Percentiles rank a stretch among this genome's conserved stretches.
These are phyloP conservation scores for Bruguiera hainesii DNA, from an alignment of 441 rosid genomes.

Conservation along the genomic window DNA sequence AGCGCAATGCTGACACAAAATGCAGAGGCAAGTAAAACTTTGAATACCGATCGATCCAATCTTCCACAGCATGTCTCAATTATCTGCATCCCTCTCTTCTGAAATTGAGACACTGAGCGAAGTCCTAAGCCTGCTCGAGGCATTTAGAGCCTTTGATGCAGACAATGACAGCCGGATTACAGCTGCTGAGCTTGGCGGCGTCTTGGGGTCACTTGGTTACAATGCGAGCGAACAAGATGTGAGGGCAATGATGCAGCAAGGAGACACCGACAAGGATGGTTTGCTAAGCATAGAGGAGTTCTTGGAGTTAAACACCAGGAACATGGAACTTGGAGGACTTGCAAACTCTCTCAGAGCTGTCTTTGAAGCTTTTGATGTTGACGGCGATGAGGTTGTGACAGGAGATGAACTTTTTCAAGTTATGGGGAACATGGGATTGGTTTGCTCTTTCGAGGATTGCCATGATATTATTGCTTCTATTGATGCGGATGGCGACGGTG, in stretches of 20 bases:
- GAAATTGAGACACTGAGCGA: conserved; percentile 46
- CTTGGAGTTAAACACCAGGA: conserved; percentile 54
- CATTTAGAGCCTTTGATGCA: conserved; percentile 54
- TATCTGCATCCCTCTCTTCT: conserved; percentile 22
- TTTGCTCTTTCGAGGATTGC: conserved; percentile 33
- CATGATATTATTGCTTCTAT: conserved; percentile 34
- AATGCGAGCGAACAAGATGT: conserved; percentile 42
- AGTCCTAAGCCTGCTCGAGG: conserved; percentile 41
- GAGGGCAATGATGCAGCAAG: conserved; percentile 46
- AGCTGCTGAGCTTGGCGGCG: conserved; percentile 46
- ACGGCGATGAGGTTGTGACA: conserved; percentile 30
- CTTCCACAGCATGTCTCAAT: conserved; percentile 37
- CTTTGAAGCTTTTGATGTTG: conserved; percentile 27
- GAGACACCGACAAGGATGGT: conserved; percentile 46
- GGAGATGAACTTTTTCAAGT: conserved; percentile 37
- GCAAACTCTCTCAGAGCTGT: conserved; percentile 26
- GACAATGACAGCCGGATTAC: conserved; percentile 51
- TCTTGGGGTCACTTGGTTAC: conserved; percentile 51
- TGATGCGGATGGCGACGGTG: conserved; percentile 54
- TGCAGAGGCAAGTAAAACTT: conserved; percentile 4
- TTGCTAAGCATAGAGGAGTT: conserved; percentile 51
- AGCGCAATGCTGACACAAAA: neutral
- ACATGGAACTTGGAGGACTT: conserved; percentile 38
- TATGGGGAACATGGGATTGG: conserved; percentile 19
- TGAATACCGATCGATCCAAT: neutral